A percentile compares a stretch with the other conserved stretches of the same genome.
Conservation (phyloP, 148 eudicot genomes). For the Nepenthes gracilis region DNA sequence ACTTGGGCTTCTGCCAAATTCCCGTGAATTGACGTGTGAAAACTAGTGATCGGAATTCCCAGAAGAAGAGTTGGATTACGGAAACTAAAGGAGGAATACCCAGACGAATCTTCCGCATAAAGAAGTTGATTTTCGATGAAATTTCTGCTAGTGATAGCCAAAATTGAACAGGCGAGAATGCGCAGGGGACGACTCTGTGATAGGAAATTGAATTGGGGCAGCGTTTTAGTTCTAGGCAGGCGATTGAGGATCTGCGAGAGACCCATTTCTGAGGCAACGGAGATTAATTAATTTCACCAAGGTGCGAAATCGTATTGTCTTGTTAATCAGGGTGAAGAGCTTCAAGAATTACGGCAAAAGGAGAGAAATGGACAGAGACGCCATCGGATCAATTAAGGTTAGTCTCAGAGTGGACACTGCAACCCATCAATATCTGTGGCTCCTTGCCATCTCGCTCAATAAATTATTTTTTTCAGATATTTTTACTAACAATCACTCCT, state of each 20-base stretch:
- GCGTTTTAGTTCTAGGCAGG: slow-evolving; percentile 1
- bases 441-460: too few species aligned
- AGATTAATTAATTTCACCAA: too few species aligned
- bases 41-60: background rate
- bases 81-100: background rate
- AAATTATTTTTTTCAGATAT: too few species aligned
- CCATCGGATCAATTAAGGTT: too few species aligned
- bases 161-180: background rate
- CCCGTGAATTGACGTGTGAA: slow-evolving; percentile 23
- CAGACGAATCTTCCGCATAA: background rate
- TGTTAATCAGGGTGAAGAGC: too few species aligned
- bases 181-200: background rate
- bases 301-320: too few species aligned
- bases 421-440: too few species aligned
- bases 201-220: background rate
- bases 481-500: too few species aligned
- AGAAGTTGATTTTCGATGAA: slow-evolving; percentile 1
- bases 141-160: slow-evolving; percentile 1
- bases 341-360: too few species aligned
- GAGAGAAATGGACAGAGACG: too few species aligned
- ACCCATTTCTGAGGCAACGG: slow-evolving; percentile 10
- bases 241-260: slow-evolving; percentile 13
- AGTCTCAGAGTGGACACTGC: too few species aligned
- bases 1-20: slow-evolving; percentile 5
- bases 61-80: slow-evolving; percentile 2